A percentile compares a stretch with the other conserved stretches of the same genome.
Conservation (phyloP, 345 rosid species). For the Excoecaria cochinchinensis region DNA sequence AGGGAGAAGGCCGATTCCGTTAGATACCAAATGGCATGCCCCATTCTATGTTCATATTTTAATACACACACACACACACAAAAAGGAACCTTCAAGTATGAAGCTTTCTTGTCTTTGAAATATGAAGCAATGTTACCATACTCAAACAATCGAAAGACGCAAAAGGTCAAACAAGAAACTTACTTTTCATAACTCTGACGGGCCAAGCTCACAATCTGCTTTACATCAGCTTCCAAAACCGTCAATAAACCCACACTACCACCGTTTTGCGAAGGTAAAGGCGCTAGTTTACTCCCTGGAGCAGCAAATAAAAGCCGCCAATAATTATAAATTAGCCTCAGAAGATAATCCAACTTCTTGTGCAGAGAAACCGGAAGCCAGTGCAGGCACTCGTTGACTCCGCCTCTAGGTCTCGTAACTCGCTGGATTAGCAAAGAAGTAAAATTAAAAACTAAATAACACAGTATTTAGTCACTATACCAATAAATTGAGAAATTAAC, state of each 20-base stretch:
- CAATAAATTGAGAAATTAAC: background rate
- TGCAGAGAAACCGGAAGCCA: slow-evolving; percentile 92
- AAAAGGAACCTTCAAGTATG: background rate
- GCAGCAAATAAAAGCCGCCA: slow-evolving; percentile 40
- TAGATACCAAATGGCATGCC: too few species aligned
- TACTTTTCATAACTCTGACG: slow-evolving; percentile 81
- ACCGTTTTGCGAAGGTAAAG: slow-evolving; percentile 51
- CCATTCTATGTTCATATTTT: background rate
- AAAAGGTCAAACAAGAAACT: slow-evolving; percentile 5
- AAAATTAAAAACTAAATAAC: background rate
- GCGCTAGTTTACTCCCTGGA: slow-evolving; percentile 34
- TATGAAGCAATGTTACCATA: background rate
- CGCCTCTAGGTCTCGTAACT: slow-evolving; percentile 93
- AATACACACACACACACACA: too few species aligned
- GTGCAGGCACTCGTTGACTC: slow-evolving; percentile 84
- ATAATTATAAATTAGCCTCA: slow-evolving; percentile 54
- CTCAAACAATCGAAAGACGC: background rate
- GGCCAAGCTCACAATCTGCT: slow-evolving; percentile 73
- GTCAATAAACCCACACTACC: slow-evolving; percentile 65
- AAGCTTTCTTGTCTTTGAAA: background rate
- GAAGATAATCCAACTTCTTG: slow-evolving; percentile 55
- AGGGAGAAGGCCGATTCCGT: background rate
- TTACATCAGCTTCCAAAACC: slow-evolving; percentile 77
- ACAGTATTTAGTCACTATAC: background rate
- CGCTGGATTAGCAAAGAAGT: slow-evolving; percentile 43